Conservation (phyloP, 345 rosid species). For the Litchi chinensis region DNA sequence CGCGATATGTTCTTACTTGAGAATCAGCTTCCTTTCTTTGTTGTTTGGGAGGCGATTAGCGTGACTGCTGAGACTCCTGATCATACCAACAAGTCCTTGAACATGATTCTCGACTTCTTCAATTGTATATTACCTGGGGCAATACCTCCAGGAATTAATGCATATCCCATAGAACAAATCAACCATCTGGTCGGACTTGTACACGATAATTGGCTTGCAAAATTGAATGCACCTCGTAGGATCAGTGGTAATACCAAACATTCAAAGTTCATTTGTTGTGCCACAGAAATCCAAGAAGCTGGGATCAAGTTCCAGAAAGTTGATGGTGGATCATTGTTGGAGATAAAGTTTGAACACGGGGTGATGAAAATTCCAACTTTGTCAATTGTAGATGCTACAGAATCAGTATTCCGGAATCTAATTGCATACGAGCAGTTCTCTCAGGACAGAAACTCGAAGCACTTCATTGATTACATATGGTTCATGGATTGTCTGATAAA, state of each 20-base stretch:
- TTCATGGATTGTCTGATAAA: slow-evolving; percentile 29
- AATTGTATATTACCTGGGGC: no score
- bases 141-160: neutral
- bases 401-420: slow-evolving; percentile 19
- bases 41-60: no score
- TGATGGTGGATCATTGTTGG: no score
- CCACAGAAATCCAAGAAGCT: slow-evolving; percentile 21
- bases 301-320: slow-evolving; percentile 16
- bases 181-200: slow-evolving; percentile 3
- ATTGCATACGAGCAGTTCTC: slow-evolving; percentile 28
- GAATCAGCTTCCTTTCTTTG: no score
- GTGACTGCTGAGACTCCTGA: no score
- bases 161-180: neutral
- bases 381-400: neutral
- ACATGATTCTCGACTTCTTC: no score
- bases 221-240: neutral
- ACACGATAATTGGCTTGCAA: neutral
- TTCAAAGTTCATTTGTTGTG: neutral
- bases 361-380: slow-evolving; percentile 20
- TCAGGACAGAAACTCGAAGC: neutral
- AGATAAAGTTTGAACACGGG: neutral
- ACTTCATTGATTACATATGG: slow-evolving; percentile 8
- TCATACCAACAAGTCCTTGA: no score
- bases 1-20: no score
- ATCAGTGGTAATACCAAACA: no score